Percentiles rank a stretch among this genome's conserved stretches.
These are phyloP conservation scores for Fusarium coicis DNA, from an alignment of 2,329 filamentous ascomycete species.

Conservation along the genomic window DNA sequence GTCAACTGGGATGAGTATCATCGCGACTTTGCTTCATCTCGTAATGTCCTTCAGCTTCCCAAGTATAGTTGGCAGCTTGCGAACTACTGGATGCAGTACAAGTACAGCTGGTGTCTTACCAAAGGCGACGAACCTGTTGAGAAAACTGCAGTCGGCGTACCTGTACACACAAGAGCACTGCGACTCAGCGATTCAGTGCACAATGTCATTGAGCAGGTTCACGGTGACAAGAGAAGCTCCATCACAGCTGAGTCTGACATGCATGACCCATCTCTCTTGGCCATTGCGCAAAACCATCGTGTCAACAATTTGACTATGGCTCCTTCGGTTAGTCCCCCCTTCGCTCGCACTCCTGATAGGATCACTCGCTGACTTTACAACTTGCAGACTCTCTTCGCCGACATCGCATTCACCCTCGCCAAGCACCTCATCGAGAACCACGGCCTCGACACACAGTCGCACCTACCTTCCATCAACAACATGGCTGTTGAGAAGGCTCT, in stretches of 20 bases:
- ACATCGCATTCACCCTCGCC: background rate
- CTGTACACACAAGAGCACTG: fast-evolving
- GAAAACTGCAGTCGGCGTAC: fast-evolving
- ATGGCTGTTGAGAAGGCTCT: background rate
- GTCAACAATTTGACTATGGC: background rate
- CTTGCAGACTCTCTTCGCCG: background rate
- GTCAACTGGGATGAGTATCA: slow-evolving; percentile 78
- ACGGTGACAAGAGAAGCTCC: background rate
- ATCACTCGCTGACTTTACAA: fast-evolving
- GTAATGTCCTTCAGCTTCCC: slow-evolving; percentile 69
- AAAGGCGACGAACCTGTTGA: slow-evolving; percentile 59
- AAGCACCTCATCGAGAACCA: background rate
- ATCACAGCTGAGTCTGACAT: background rate
- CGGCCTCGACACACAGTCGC: background rate
- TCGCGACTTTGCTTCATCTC: slow-evolving; percentile 55
- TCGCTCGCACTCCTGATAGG: fast-evolving
- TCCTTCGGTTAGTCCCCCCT: background rate
- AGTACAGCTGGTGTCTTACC: slow-evolving; percentile 76
- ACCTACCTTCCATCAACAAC: background rate
- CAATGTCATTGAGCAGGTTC: background rate
- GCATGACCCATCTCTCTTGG: background rate
- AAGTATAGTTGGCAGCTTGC: slow-evolving; percentile 79
- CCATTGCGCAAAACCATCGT: background rate
- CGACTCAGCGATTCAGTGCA: background rate
- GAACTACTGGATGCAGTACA: slow-evolving; percentile 73